These are phyloP conservation scores for Hansenula sp. DNA, from an alignment of 1,139 yeast genomes.

Conservation along the genomic window DNA sequence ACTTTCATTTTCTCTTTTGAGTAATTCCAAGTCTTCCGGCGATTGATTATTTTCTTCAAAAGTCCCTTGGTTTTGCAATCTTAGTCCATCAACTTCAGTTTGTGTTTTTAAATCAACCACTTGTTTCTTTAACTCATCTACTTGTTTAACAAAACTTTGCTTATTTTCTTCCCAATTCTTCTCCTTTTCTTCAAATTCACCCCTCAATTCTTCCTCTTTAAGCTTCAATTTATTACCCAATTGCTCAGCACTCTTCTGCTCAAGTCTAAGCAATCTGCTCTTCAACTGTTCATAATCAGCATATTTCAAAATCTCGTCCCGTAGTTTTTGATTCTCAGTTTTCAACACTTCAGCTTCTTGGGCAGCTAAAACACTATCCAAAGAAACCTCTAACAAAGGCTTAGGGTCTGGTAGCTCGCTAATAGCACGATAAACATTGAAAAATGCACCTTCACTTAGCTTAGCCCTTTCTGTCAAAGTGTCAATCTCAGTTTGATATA, in stretches of 20 bases:
- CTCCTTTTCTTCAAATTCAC: slow-evolving; percentile 60
- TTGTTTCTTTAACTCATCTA: slow-evolving; percentile 44
- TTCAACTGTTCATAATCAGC: slow-evolving; percentile 82
- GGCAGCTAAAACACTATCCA: slow-evolving; percentile 61
- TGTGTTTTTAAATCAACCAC: slow-evolving; percentile 53
- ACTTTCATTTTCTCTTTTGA: slow-evolving; percentile 70
- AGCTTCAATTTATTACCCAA: slow-evolving; percentile 42
- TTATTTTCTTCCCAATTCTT: slow-evolving; percentile 56
- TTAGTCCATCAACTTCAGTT: slow-evolving; percentile 49
- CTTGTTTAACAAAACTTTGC: slow-evolving; percentile 37
- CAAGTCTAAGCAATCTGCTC: slow-evolving; percentile 52
- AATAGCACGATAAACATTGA: slow-evolving; percentile 68
- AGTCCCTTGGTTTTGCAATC: slow-evolving; percentile 40
- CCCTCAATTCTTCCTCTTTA: slow-evolving; percentile 59
- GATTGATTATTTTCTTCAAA: slow-evolving; percentile 2
- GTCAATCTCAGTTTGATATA: slow-evolving; percentile 88
- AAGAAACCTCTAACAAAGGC: slow-evolving; percentile 70
- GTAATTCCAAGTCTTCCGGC: slow-evolving; percentile 45
- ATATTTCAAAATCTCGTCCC: slow-evolving; percentile 56
- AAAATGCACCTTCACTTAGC: slow-evolving; percentile 65
- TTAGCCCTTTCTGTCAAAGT: slow-evolving; percentile 74
- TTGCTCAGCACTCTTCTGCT: slow-evolving; percentile 53
- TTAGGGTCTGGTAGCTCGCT: slow-evolving; percentile 94
- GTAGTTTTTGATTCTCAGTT: slow-evolving; percentile 51
- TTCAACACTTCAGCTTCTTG: slow-evolving; percentile 51